Evolutionary conservation across 1,284 basidiomycete species (phyloP).

Genomic region (Cutaneotrichosporon cavernicola): DNA sequence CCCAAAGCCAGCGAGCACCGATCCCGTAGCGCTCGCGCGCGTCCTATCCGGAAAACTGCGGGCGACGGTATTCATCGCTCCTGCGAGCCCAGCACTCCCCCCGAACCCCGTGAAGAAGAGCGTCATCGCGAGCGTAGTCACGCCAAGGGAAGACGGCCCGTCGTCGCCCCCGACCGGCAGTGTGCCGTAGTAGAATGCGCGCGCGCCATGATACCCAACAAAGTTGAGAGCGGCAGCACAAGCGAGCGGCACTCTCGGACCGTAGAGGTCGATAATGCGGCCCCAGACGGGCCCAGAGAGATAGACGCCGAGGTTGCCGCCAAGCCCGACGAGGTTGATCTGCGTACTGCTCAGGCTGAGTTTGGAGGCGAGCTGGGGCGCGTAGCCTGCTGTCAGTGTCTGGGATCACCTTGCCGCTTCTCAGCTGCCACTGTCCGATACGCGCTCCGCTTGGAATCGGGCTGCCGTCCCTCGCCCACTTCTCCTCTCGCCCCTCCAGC

Average conservation of each 20-base stretch:
- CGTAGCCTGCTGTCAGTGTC: conserved; percentile 62
- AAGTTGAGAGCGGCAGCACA: conserved; percentile 60
- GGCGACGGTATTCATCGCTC: conserved; percentile 52
- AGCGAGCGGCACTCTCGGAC: conserved; percentile 59
- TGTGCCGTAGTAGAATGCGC: conserved; percentile 60
- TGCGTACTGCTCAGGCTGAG: conserved; percentile 71
- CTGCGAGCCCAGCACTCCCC: conserved; percentile 47
- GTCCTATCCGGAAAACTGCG: conserved; percentile 50
- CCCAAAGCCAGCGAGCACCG: conserved; percentile 78
- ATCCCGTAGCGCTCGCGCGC: conserved; percentile 67
- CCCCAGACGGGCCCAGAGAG: conserved; percentile 58
- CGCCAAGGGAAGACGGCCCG: conserved; percentile 25
- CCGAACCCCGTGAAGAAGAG: conserved; percentile 51
- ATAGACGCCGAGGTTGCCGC: conserved; percentile 52
- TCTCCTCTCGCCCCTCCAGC: not conserved
- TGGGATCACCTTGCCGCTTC: not conserved
- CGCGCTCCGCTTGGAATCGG: not conserved
- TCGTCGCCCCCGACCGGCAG: conserved; percentile 30
- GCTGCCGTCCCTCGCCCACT: not conserved
- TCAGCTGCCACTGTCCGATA: not conserved
- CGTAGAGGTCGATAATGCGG: conserved; percentile 63
- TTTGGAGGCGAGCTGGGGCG: conserved; percentile 70
- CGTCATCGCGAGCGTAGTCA: conserved; percentile 38
- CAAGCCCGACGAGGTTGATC: conserved; percentile 66
- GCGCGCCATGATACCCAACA: conserved; percentile 66